A percentile compares a stretch with the other conserved stretches of the same genome.
Conservation (phyloP, 352 stramenopile genomes). For the Phytophthora syringae region DNA sequence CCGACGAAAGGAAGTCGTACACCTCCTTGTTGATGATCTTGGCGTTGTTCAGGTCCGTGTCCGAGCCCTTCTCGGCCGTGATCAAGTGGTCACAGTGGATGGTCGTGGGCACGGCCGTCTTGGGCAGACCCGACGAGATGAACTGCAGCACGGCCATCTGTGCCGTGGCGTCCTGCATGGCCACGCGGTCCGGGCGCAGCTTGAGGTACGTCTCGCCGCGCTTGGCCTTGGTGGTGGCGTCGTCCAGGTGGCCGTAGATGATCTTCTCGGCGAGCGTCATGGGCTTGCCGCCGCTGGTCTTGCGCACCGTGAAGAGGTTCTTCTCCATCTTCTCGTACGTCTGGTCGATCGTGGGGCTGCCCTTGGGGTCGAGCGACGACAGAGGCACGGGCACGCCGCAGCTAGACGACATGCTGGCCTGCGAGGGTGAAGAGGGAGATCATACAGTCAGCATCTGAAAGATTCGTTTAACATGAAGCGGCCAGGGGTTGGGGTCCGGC, state of each 20-base stretch:
- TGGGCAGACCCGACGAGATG: conserved; percentile 93
- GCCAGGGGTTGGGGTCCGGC: neutral
- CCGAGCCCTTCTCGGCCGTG: conserved; percentile 92
- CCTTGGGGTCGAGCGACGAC: conserved; percentile 90
- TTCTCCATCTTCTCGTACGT: conserved; percentile 94
- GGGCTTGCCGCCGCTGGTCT: conserved; percentile 89
- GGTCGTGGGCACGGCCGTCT: conserved; percentile 92
- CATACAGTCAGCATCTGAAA: conserved; percentile 14
- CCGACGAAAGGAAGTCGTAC: conserved; percentile 93
- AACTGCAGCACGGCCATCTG: conserved; percentile 97
- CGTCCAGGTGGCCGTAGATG: conserved; percentile 94
- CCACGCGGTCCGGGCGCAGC: conserved; percentile 92
- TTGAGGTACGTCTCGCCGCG: conserved; percentile 94
- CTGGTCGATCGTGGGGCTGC: conserved; percentile 93
- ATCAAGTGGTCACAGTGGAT: conserved; percentile 97
- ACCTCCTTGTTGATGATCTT: conserved; percentile 93
- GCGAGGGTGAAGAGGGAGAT: neutral
- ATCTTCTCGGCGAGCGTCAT: conserved; percentile 95
- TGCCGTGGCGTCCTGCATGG: conserved; percentile 95
- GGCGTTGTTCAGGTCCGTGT: conserved; percentile 86
- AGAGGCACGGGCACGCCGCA: conserved; percentile 82
- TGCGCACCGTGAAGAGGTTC: conserved; percentile 90
- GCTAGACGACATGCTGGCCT: conserved; percentile 77
- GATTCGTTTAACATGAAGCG: conserved; percentile 28
- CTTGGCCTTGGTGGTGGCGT: conserved; percentile 81